phyloP scores from a whole-genome alignment of 169 alveolate genomes.

The Plasmodium cynomolgi region DNA sequence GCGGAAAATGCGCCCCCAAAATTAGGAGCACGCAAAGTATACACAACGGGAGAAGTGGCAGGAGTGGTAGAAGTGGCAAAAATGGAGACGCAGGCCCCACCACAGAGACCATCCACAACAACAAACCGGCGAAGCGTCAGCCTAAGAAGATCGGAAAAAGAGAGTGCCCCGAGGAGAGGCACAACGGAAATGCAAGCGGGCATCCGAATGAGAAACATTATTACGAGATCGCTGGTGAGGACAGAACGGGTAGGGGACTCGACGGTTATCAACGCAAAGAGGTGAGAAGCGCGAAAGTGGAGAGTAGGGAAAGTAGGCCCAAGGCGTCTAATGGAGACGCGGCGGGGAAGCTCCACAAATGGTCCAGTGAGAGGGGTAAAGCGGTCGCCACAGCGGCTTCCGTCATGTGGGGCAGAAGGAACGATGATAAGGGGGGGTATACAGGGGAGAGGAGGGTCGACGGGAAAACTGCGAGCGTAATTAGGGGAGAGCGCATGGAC shows the following conservation, averaged over 20 bases:
- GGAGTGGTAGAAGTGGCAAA: not conserved
- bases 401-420: not conserved
- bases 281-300: not conserved
- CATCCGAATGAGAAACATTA: slow-evolving; percentile 12
- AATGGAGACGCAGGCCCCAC: not conserved
- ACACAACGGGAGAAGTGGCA: not conserved
- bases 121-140: not conserved
- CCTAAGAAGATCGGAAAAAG: not conserved
- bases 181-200: not conserved
- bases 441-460: not conserved
- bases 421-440: not conserved
- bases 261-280: not conserved
- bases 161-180: not conserved
- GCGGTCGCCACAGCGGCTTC: not conserved
- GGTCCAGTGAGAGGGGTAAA: not conserved
- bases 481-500: not conserved
- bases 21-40: not conserved
- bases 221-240: not conserved
- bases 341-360: not conserved
- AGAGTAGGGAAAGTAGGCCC: not conserved
- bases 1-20: not conserved
- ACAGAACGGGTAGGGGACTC: not conserved
- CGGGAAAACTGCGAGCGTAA: not conserved
- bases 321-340: not conserved
- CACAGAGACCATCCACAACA: not conserved